phyloP scores from a whole-genome alignment of 352 stramenopile genomes.

The Phytophthora ohioensis region DNA sequence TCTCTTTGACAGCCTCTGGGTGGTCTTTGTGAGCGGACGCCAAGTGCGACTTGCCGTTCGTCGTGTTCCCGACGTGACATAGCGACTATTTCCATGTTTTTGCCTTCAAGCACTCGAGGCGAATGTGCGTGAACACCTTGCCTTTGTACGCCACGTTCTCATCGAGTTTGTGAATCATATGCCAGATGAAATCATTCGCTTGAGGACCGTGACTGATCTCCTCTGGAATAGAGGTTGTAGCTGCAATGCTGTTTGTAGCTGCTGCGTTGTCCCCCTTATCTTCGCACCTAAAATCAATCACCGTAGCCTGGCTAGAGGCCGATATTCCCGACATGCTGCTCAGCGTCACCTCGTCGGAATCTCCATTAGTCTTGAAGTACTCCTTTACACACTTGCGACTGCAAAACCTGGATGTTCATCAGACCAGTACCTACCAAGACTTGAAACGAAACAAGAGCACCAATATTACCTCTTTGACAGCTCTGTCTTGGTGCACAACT shows the following conservation, averaged over 20 bases:
- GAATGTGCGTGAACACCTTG: slow-evolving; percentile 2
- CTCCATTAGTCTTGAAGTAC: slow-evolving; percentile 1
- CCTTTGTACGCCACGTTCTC: neutral
- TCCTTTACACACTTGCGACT: slow-evolving; percentile 1
- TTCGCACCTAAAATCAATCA: neutral
- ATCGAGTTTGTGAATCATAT: slow-evolving; percentile 1
- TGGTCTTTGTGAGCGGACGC: neutral
- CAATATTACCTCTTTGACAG: neutral
- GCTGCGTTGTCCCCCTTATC: neutral
- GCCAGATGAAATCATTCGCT: neutral
- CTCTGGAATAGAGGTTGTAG: neutral
- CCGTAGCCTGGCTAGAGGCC: neutral
- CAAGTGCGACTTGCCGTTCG: slow-evolving; percentile 5
- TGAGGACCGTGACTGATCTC: neutral
- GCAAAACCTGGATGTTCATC: neutral
- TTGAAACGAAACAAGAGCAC: neutral
- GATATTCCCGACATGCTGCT: slow-evolving; percentile 8
- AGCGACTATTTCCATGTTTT: slow-evolving; percentile 2
- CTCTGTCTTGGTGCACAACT: neutral
- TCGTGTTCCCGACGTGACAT: neutral
- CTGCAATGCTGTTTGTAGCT: neutral
- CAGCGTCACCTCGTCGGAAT: neutral
- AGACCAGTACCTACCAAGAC: neutral
- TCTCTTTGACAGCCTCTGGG: neutral
- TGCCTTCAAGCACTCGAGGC: neutral